These are phyloP conservation scores for Conringia planisiliqua DNA, from an alignment of 345 rosid genomes.

Conservation along the genomic window DNA sequence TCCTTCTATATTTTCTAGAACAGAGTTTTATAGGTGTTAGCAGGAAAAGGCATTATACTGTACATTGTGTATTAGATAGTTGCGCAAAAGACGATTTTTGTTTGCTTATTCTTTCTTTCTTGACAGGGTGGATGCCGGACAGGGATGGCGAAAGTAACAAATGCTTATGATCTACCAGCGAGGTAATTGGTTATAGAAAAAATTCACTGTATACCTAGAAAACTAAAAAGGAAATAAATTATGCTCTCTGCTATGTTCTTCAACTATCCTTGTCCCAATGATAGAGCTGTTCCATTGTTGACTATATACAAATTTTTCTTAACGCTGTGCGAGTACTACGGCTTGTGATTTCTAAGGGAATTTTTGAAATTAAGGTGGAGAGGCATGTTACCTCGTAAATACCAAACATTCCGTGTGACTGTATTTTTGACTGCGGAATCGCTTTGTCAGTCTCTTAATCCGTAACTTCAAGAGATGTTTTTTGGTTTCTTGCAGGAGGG, in stretches of 20 bases:
- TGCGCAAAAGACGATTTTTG: not conserved
- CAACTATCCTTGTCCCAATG: not conserved
- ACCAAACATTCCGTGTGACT: not conserved
- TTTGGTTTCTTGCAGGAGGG: conserved; percentile 46
- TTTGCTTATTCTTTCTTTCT: conserved; percentile 19
- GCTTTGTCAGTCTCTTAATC: not conserved
- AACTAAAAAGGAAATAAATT: not conserved
- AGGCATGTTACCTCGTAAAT: not conserved
- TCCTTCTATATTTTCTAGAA: not conserved
- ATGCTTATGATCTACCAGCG: conserved; percentile 94
- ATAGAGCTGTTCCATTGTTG: conserved; percentile 5
- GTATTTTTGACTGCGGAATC: not conserved
- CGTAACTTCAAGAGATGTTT: not conserved
- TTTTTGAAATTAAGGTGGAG: not conserved
- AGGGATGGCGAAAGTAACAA: conserved; percentile 95
- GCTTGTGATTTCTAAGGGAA: not conserved
- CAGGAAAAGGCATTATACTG: not conserved
- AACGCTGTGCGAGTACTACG: not conserved
- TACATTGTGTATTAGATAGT: not conserved
- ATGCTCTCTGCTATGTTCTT: not conserved
- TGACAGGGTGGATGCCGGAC: conserved; percentile 96
- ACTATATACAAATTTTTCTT: not conserved
- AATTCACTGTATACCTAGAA: not conserved
- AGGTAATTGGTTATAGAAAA: conserved; percentile 47
- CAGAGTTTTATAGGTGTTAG: not conserved